Base-by-base conservation (phyloP, 192 early-diverging fungal genomes). In the Podila clonocystis region DNA sequence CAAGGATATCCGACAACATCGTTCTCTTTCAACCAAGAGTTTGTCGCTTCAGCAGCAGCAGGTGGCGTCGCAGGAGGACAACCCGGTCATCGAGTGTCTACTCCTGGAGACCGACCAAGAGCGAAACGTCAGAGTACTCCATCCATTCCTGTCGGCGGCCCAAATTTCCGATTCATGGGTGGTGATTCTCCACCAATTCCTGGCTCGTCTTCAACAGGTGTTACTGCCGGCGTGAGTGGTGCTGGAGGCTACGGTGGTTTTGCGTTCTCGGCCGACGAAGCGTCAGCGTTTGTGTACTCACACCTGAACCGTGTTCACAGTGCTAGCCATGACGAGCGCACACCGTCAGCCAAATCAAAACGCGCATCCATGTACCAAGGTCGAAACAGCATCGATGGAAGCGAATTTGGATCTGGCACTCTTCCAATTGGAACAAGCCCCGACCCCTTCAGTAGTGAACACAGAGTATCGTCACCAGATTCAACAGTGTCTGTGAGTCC, bases 1-100 rank as follows among this genome's bases (percentile, higher is more conserved):
- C 77, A 80, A 34, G 77, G 77, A 9, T 80, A 80, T 36, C 77
- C 77, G 28, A 80, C 77, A 1, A 80, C 71, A 0, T 80, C 77
- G 5, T 80, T 80, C n/a, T 80, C 77, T 8, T 80, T 80, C 71
- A 80, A 80, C 62, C 65, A 80, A 55, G 71, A 80, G 26, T 73
- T 73, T 31, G 30, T 65, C 17, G 74, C 70, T 4, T 24, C 64
- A 24, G 67, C 22, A 26, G 70, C 65, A 22, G 63, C 63, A 3
- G 75, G 58, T 24, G 75, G 63, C 20, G 30, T 33, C 13, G 63
- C 26, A 34, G 64, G 58, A 33, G 50, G 36, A 31, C 59, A 33
- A 33, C 3, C 26, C 3, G 29, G 15, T 34, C 31, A 34, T 50
- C 30, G 26, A 9, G 34, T 11, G 48, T 48, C 48, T 28, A 55